Evolutionary conservation across 352 stramenopile species (phyloP), one percentile per base, ranked within the genome.

Genomic region (Aphanomyces astaci): DNA sequence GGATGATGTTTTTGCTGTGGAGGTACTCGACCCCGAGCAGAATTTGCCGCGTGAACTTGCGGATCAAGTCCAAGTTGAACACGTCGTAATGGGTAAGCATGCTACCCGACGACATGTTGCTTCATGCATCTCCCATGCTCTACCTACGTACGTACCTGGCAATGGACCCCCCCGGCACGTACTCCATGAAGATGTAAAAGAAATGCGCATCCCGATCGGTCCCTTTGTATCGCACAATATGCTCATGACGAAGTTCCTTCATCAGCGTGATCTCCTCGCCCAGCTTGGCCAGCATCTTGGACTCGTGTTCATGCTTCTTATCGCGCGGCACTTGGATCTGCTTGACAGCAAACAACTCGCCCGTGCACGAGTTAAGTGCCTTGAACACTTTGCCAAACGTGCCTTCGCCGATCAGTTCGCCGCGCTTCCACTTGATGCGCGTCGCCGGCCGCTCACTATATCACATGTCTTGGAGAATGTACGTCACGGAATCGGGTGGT

Each of bases 171-270:
- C 90, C 92, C 4, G 94, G 87, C 4, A 98, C 88, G 76, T 96
- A 98, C 77, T 98, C 92, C 84, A 98, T 97, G 75, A 98, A 98
- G 67, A 98, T 98, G 72, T 91, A 95, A 43, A 98, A 87, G 62
- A 86, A 73, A 28, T 79, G 84, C 9, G 84, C 81, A 30, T 76
- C 80, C 39, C 81, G 79, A 57, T 96, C 81, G 54, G 80, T 89
- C 79, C 88, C 81, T 88, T 93, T 73, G 72, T 95, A 98, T 73
- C 85, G 81, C 55, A 98, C 96, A 76, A 98, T 98, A 71, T 98
- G 97, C 32, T 88, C 82, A 76, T 98, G 96, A 55, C 82, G 82
- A 28, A 98, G 80, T 65, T 90, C 93, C 73, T 95, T 88, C 92
- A 98, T 97, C 30, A 98, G 71, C 62, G 96, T 78, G 60, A 98